Evolutionary conservation across 2,329 filamentous ascomycete genomes (phyloP).

Genomic region (Penicillium aurantiogriseum): DNA sequence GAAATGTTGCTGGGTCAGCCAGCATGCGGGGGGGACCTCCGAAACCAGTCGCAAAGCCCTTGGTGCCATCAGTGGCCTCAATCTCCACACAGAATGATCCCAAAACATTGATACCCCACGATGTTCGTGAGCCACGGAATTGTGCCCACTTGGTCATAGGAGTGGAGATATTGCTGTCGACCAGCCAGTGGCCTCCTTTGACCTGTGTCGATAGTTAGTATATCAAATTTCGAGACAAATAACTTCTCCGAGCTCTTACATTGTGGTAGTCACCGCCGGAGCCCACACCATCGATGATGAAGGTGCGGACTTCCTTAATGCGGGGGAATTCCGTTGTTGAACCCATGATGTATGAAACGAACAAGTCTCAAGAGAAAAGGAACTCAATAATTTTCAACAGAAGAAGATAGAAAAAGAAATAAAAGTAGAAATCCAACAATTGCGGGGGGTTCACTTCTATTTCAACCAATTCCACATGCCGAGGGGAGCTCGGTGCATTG

Average conservation of each 20-base stretch:
- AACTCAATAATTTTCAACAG: not conserved
- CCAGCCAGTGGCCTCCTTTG: slow-evolving; percentile 67
- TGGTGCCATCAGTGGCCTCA: slow-evolving; percentile 84
- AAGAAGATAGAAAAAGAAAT: slow-evolving; percentile 2
- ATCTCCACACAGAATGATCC: slow-evolving; percentile 91
- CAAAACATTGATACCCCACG: slow-evolving; percentile 93
- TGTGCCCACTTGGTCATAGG: slow-evolving; percentile 87
- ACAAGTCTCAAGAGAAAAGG: not conserved
- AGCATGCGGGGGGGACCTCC: slow-evolving; percentile 91
- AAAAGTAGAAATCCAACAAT: slow-evolving; percentile 9
- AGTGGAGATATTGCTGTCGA: slow-evolving; percentile 88
- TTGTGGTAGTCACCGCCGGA: slow-evolving; percentile 73
- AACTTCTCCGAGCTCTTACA: slow-evolving; percentile 48
- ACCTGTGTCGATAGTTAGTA: slow-evolving; percentile 25
- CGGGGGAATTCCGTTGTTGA: slow-evolving; percentile 39
- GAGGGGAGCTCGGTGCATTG: slow-evolving; percentile 30
- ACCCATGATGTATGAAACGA: slow-evolving; percentile 28
- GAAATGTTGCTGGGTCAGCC: slow-evolving; percentile 91
- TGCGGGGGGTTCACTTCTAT: slow-evolving; percentile 13
- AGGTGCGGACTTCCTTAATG: slow-evolving; percentile 48
- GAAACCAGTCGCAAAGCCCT: slow-evolving; percentile 91
- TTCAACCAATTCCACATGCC: not conserved
- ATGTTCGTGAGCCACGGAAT: slow-evolving; percentile 82
- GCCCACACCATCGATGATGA: slow-evolving; percentile 48
- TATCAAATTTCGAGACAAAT: not conserved